Base-by-base conservation (phyloP, 2,329 filamentous ascomycete species). In the Fusarium xylarioides region DNA sequence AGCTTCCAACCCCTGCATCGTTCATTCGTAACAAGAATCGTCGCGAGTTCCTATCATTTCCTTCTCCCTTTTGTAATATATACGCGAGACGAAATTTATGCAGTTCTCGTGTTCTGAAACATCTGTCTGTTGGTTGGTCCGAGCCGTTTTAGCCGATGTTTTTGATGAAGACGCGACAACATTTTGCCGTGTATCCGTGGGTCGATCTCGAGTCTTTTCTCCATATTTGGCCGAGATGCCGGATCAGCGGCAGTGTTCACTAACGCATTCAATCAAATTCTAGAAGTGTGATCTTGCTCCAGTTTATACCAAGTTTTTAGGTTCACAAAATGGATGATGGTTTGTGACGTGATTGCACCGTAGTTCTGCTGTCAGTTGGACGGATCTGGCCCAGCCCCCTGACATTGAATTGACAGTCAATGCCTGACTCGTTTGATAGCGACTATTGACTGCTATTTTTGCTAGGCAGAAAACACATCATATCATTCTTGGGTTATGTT, bases 151-250 rank as follows among this genome's bases (percentile, higher is more conserved):
- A 49, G 23, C 64, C 55, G 42, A 62, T 26, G 14, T 38, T 18
- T 42, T 53, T 37, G 21, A 66, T 32, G 23, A 58, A 46, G 30
- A 46, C 7, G 35, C 44, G 49, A 44, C 62, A 38, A 42, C 32
- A 40, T 54, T 52, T 66, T 52, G 62, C 64, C 62, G 62, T 60
- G 62, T 15, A 67, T 42, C 62, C 64, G 64, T 66, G 52, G 35
- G 43, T 66, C 38, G 10, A 50, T 50, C 49, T 26, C 9, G 5
- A 21, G 19, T 30, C 11, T 35, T 44, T 44, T 44, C 23, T 38
- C 43, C 60, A 57, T 21, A 57, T 19, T 52, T 65, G 49, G 37
- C 18, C 38, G 44, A 23, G 63, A 66, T 66, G 60, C 63, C 61
- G 62, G 60, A 64, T 49, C 60, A 60, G 26, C 50, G 26, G 19